Conservation (phyloP, 768 basidiomycete species). For the Macrolepiota albuminosa region DNA sequence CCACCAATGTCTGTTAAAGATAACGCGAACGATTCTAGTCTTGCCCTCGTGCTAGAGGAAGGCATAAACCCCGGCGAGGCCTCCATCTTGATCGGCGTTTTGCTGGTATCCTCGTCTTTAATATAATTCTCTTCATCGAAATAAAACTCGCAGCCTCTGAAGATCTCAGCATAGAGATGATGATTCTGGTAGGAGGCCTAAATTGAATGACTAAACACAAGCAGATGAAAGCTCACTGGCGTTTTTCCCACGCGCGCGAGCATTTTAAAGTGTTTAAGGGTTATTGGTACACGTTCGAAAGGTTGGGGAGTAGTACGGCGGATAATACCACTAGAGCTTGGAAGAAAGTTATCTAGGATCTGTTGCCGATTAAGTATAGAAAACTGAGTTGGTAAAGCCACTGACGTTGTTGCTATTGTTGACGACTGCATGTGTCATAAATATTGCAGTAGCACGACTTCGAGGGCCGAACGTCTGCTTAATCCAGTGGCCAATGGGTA, state of each 20-base stretch:
- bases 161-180: conserved; percentile 57
- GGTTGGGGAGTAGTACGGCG: conserved; percentile 15
- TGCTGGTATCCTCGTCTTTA: conserved; percentile 19
- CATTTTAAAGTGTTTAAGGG: conserved; percentile 73
- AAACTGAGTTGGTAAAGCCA: conserved; percentile 4
- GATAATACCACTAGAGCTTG: conserved; percentile 17
- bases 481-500: conserved; percentile 58
- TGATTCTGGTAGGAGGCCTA: conserved; percentile 33
- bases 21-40: conserved; percentile 13
- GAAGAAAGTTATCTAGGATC: conserved; percentile 46
- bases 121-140: conserved; percentile 67
- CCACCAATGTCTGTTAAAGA: conserved; percentile 21
- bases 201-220: background rate
- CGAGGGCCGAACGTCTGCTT: conserved; percentile 50
- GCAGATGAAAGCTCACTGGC: conserved; percentile 39
- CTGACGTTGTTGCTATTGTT: conserved; percentile 53
- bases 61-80: conserved; percentile 24
- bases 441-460: conserved; percentile 57
- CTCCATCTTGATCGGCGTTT: conserved; percentile 37
- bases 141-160: conserved; percentile 64
- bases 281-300: conserved; percentile 52
- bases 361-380: conserved; percentile 16
- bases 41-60: conserved; percentile 17
- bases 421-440: conserved; percentile 69
- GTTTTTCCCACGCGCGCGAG: conserved; percentile 61